Percentiles rank a stretch among this genome's conserved stretches.
These are phyloP conservation scores for Ormosia semicastrata DNA, from an alignment of 306 rosid species.

Conservation along the genomic window DNA sequence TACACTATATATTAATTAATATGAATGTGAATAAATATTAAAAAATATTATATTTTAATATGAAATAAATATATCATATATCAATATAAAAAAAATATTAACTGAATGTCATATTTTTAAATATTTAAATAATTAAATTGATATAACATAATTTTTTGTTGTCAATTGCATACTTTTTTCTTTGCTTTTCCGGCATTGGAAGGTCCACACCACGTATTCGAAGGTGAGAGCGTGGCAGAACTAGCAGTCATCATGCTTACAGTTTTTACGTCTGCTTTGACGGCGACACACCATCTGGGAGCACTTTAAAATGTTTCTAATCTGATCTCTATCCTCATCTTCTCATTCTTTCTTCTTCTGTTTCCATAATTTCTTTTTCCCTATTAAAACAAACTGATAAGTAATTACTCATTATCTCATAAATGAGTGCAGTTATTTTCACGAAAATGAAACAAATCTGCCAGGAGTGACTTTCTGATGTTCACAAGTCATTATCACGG, in stretches of 20 bases:
- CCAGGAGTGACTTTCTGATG: background rate
- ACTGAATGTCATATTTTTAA: too few relatives aligned
- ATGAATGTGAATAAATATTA: too few relatives aligned
- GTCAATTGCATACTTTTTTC: background rate
- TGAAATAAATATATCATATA: too few relatives aligned
- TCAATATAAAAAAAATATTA: too few relatives aligned
- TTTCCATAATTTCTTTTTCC: background rate
- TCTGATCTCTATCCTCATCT: background rate
- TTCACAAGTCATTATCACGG: background rate
- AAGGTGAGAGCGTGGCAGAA: background rate
- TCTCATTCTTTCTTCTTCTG: background rate
- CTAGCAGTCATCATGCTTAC: background rate
- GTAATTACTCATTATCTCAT: background rate
- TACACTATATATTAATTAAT: too few relatives aligned
- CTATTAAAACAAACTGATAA: background rate
- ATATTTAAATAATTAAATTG: too few relatives aligned
- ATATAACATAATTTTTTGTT: background rate
- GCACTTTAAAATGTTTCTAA: slow-evolving; percentile 5
- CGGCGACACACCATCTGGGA: slow-evolving; percentile 27
- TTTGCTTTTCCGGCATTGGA: background rate
- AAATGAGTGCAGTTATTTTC: too few relatives aligned
- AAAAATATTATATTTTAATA: too few relatives aligned
- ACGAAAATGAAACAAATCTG: background rate
- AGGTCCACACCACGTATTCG: slow-evolving; percentile 35
- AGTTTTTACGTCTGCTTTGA: slow-evolving; percentile 8